Conservation (phyloP, 2,329 filamentous ascomycete species). For the Hypoxylon sp. region DNA sequence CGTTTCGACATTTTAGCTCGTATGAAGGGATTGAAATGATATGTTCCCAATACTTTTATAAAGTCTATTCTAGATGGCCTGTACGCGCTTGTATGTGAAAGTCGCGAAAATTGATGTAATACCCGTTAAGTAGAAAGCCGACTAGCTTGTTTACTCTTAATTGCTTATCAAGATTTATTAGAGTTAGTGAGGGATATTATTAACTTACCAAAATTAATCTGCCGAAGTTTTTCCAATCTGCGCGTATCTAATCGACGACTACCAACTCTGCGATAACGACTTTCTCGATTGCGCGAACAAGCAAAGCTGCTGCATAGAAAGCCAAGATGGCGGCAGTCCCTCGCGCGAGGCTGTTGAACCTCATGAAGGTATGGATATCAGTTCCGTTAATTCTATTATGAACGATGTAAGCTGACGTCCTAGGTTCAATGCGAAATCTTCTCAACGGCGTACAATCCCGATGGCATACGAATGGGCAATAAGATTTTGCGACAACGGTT, state of each 20-base stretch:
- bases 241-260: background rate
- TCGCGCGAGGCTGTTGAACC: conserved; percentile 74
- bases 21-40: conserved; percentile 3
- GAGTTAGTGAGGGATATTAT: background rate
- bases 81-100: background rate
- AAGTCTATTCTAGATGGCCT: background rate
- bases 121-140: background rate
- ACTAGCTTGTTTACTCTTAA: background rate
- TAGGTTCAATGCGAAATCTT: conserved; percentile 94
- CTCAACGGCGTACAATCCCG: conserved; percentile 90
- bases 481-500: conserved; percentile 92
- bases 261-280: conserved; percentile 20
- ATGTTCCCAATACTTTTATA: background rate
- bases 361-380: conserved; percentile 77
- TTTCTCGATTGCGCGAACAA: conserved; percentile 16
- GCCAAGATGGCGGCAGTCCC: conserved; percentile 72
- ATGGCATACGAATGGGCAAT: conserved; percentile 85
- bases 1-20: conserved; percentile 58
- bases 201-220: background rate
- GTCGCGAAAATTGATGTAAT: background rate
- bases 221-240: conserved; percentile 22
- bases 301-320: conserved; percentile 31
- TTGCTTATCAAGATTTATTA: background rate
- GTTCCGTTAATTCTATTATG: conserved; percentile 9
- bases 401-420: conserved; percentile 34